Base-by-base conservation (phyloP, 192 early-diverging fungal genomes). In the Entomortierella beljakovae region DNA sequence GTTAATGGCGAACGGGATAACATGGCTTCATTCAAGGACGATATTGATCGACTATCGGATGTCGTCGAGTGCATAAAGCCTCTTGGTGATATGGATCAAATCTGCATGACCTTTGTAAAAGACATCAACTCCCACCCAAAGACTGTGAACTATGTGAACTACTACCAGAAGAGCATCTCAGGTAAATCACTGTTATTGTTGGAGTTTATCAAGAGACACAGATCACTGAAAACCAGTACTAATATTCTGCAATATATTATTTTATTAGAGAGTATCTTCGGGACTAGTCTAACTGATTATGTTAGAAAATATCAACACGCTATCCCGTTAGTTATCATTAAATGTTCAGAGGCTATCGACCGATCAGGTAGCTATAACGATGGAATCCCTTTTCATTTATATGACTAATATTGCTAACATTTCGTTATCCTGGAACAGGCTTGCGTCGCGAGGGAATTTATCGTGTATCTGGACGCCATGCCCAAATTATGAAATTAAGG, bases 41-140 rank as follows among this genome's bases (percentile, higher is more conserved):
- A 64, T 8, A 55, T 79, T 0, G 62, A 70, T 43, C 53, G 52
- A 2, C 49, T 79, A 4, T 69, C 75, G 28, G 32, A 59, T 13
- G 68, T 65, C 6, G 63, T 69, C 16, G 60, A 61, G 25, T 79
- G 75, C 28, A 65, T 79, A 48, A 79, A 79, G 31, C 75, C 75
- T 3, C 28, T 25, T 6, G 61, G 75, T 13, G 75, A 79, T 13
- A 52, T 54, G 68, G 75, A 79, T 0, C 75, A 79, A 42, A 68
- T 79, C 38, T 59, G 68, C 34, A 13, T 64, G 23, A 42, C 48
- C 1, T 79, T 79, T 32, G 64, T 50, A 15, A 79, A 70, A 57
- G 75, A 79, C 22, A 57, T 70, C 32, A 23, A 79, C 33, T 79
- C 75, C 1, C 75, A 79, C 38, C 75, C 75, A 2, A 79, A 79